A percentile compares a stretch with the other conserved stretches of the same genome.
These are phyloP conservation scores for Aegilops umbellulata DNA, from an alignment of 176 grass and related monocot species.

Conservation along the genomic window DNA sequence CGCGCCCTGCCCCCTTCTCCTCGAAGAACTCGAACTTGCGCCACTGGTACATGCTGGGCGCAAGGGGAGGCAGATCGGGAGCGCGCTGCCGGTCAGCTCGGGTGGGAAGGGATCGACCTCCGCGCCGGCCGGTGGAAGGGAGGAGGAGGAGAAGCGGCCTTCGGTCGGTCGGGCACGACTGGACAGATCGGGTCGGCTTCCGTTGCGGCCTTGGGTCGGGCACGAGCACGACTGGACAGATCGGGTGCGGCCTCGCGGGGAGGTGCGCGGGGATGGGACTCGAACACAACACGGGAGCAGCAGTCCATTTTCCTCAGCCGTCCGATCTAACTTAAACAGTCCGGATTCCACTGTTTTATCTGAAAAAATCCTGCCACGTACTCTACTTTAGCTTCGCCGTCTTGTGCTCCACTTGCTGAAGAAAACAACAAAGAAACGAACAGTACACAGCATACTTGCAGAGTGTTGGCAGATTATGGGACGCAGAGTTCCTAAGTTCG, in stretches of 20 bases:
- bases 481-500: no score
- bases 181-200: not conserved
- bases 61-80: conserved; percentile 3
- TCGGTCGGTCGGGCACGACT: not conserved
- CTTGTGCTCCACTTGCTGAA: no score
- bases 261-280: not conserved
- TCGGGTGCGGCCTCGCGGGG: no score
- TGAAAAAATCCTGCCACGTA: no score
- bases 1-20: conserved; percentile 66
- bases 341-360: no score
- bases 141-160: not conserved
- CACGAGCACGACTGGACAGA: no score
- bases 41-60: conserved; percentile 74
- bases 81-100: not conserved
- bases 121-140: not conserved
- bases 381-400: no score
- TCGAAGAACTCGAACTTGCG: conserved; percentile 95
- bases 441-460: no score
- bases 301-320: no score
- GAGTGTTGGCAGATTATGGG: no score
- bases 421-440: no score
- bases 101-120: conserved; percentile 25
- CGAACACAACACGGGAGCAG: not conserved
- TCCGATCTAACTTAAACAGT: no score
- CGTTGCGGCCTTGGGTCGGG: not conserved